Evolutionary conservation across 192 early-diverging fungal species (phyloP).

Genomic region (Gonapodya prolifera): DNA sequence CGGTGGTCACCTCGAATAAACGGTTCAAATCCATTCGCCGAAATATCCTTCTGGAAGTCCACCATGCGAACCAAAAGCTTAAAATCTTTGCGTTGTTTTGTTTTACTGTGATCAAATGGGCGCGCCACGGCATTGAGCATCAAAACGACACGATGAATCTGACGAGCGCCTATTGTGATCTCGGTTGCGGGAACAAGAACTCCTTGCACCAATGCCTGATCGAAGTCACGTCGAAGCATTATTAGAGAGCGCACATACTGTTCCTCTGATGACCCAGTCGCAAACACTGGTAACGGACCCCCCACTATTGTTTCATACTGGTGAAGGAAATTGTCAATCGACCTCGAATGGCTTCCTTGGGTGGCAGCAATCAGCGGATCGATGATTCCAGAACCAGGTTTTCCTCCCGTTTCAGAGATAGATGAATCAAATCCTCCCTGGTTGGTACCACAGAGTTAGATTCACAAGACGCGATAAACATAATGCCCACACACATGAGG

Average conservation of each 20-base stretch:
- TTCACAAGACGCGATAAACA: no score
- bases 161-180: neutral
- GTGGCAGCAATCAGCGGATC: neutral
- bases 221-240: slow-evolving; percentile 58
- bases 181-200: slow-evolving; percentile 43
- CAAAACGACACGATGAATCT: neutral
- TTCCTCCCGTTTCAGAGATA: neutral
- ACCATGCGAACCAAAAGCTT: slow-evolving; percentile 71
- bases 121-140: neutral
- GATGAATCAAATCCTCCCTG: neutral
- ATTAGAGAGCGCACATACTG: slow-evolving; percentile 55
- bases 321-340: slow-evolving; percentile 46
- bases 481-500: no score
- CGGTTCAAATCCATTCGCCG: slow-evolving; percentile 66
- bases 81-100: slow-evolving; percentile 35
- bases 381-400: neutral
- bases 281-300: slow-evolving; percentile 46
- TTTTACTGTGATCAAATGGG: neutral
- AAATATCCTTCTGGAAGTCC: slow-evolving; percentile 74
- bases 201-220: slow-evolving; percentile 52
- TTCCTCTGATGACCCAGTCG: slow-evolving; percentile 56
- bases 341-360: neutral
- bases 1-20: slow-evolving; percentile 36
- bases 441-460: no score
- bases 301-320: slow-evolving; percentile 50